These are phyloP conservation scores for Alternaria viburni DNA, from an alignment of 2,329 filamentous ascomycete species.

Conservation along the genomic window DNA sequence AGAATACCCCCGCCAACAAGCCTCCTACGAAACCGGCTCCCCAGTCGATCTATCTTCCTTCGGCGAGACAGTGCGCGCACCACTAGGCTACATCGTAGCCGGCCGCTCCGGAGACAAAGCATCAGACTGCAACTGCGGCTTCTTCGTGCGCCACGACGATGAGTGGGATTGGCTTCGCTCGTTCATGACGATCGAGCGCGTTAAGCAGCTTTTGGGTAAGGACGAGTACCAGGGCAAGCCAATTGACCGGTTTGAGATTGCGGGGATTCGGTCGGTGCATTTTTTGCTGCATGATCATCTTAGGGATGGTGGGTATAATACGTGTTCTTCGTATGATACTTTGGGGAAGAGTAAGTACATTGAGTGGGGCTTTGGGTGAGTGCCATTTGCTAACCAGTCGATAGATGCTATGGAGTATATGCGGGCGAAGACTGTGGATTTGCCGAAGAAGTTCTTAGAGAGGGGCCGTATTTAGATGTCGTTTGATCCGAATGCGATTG, in stretches of 20 bases:
- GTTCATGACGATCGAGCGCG: slow-evolving; percentile 32
- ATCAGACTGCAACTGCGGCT: slow-evolving; percentile 46
- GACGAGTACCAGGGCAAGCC: slow-evolving; percentile 31
- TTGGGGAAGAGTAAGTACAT: slow-evolving; percentile 12
- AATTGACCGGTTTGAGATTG: slow-evolving; percentile 17
- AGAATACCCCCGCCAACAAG: slow-evolving; percentile 25
- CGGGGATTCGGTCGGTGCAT: slow-evolving; percentile 34
- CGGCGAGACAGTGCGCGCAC: slow-evolving; percentile 38
- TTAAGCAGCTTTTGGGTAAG: slow-evolving; percentile 36
- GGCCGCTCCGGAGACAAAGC: slow-evolving; percentile 52
- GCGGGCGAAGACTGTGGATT: slow-evolving; percentile 21
- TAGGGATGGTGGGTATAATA: slow-evolving; percentile 42
- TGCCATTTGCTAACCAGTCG: no score
- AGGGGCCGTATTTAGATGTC: slow-evolving; percentile 14
- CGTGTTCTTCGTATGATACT: slow-evolving; percentile 5
- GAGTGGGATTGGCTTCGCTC: slow-evolving; percentile 43
- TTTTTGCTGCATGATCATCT: slow-evolving; percentile 55
- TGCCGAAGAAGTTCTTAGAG: slow-evolving; percentile 22
- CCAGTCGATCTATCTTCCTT: slow-evolving; percentile 12
- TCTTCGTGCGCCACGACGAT: slow-evolving; percentile 42
- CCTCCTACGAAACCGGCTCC: slow-evolving; percentile 39
- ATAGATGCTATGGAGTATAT: slow-evolving; percentile 31
- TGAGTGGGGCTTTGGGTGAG: no score
- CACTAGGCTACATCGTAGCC: slow-evolving; percentile 53
- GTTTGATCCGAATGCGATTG: accelerated